Evolutionary conservation across 2,329 filamentous ascomycete genomes (phyloP), one percentile per base, ranked within the genome.

Genomic region (Stachybotrys elegans): DNA sequence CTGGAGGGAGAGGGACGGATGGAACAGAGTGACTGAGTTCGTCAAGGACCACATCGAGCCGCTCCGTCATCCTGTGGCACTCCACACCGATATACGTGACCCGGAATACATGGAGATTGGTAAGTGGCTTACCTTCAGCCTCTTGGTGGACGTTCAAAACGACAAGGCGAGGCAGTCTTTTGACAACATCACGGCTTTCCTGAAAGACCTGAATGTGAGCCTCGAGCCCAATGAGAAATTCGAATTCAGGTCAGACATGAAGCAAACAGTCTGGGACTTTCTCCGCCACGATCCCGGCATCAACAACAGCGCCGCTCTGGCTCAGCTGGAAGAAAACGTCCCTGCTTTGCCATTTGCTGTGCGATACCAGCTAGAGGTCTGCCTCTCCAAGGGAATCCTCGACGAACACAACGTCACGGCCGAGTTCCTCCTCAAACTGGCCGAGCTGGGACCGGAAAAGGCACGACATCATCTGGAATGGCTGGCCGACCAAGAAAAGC

Each of bases 341-440:
- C 31, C 4, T 16, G 40, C 43, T 5, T 70, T 92, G 4, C 68
- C 79, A 0, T 96, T 90, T 48, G 68, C 81, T 1, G 79, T 95
- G 2, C 79, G 88, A 14, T 98, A 97, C 58, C 90, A 95, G 60
- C 76, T 98, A 0, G 92, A 98, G 61, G 91, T 89, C 0, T 97
- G 92, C 59, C 75, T 97, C n/a, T 95, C 91, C 0, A 79, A 85
- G 22, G 82, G 83, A 1, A 72, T 81, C 20, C 67, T 98, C 12
- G 84, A 84, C 43, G 92, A 96, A 60, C 79, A 88, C 58, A 86
- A 78, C 38, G 76, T 97, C 36, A 75, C 71, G 1, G 60, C 65
- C 2, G 73, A 79, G 3, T 97, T 97, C 51, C 66, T 95, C 3
- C 59, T 72, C 22, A 74, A 67, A 34, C 72, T 97, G 16, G 69